A percentile compares a stretch with the other conserved stretches of the same genome.
Evolutionary conservation across 257 asterid species (phyloP).

Genomic region (Lantana camara): DNA sequence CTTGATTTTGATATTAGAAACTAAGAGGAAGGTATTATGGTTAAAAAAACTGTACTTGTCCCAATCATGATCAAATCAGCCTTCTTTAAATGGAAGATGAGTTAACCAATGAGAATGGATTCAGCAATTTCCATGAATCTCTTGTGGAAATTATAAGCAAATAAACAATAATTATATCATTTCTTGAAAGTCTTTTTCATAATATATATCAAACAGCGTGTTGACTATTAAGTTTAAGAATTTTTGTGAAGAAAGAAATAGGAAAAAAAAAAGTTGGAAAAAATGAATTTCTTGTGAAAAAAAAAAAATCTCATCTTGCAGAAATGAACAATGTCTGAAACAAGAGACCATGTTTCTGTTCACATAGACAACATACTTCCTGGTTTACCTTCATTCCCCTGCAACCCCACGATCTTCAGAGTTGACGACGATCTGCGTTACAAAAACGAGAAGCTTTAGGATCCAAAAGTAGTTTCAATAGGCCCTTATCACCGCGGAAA

Average conservation of each 20-base stretch:
- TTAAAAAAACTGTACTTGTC: no score
- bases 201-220: not conserved
- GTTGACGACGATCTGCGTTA: conserved; percentile 26
- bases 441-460: conserved; percentile 33
- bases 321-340: conserved; percentile 24
- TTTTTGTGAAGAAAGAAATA: no score
- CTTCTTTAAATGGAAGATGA: no score
- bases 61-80: not conserved
- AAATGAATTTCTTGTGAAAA: no score
- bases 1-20: no score
- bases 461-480: conserved; percentile 38
- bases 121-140: conserved; percentile 1
- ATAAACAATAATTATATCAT: not conserved
- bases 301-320: not conserved
- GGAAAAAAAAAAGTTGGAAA: no score
- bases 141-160: not conserved
- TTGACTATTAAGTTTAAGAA: not conserved
- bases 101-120: not conserved
- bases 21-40: no score
- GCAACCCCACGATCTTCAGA: conserved; percentile 33
- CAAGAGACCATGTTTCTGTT: conserved; percentile 36
- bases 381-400: conserved; percentile 23
- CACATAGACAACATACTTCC: conserved; percentile 32
- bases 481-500: conserved; percentile 48
- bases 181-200: not conserved